These are phyloP conservation scores for Bipolaris zeicola DNA, from an alignment of 2,329 filamentous ascomycete genomes.

Conservation along the genomic window DNA sequence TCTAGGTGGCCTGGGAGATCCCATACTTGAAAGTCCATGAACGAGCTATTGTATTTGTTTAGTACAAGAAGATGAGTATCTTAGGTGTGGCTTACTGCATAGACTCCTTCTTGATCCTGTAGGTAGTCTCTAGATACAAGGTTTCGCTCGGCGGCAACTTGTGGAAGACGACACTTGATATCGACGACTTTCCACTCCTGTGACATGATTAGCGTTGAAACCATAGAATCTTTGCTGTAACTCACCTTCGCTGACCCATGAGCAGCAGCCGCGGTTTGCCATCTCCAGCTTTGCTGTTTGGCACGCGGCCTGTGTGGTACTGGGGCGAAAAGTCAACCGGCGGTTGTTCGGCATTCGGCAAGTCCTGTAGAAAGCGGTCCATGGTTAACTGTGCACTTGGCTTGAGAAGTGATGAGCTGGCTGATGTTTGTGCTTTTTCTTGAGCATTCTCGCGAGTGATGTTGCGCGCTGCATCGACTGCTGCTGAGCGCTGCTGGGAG, in stretches of 20 bases:
- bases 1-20: conserved; percentile 96
- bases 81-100: conserved; percentile 73
- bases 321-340: conserved; percentile 46
- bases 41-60: conserved; percentile 67
- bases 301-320: conserved; percentile 52
- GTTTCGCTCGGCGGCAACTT: conserved; percentile 97
- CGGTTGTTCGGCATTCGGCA: conserved; percentile 49
- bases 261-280: conserved; percentile 83
- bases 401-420: conserved; percentile 42
- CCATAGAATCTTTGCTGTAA: background rate
- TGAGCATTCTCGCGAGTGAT: conserved; percentile 20
- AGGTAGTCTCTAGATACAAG: conserved; percentile 92
- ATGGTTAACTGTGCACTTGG: conserved; percentile 51
- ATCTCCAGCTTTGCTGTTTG: conserved; percentile 59
- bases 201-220: conserved; percentile 21
- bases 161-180: conserved; percentile 98
- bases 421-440: conserved; percentile 18
- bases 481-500: conserved; percentile 27
- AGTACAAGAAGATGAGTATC: background rate
- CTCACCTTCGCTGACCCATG: conserved; percentile 92
- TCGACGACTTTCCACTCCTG: conserved; percentile 97
- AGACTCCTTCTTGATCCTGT: conserved; percentile 89
- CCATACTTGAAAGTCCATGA: conserved; percentile 99
- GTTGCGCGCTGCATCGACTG: conserved; percentile 21
- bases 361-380: conserved; percentile 52